Base-by-base conservation (phyloP, 768 basidiomycete genomes). In the Mrakia blollopis region DNA sequence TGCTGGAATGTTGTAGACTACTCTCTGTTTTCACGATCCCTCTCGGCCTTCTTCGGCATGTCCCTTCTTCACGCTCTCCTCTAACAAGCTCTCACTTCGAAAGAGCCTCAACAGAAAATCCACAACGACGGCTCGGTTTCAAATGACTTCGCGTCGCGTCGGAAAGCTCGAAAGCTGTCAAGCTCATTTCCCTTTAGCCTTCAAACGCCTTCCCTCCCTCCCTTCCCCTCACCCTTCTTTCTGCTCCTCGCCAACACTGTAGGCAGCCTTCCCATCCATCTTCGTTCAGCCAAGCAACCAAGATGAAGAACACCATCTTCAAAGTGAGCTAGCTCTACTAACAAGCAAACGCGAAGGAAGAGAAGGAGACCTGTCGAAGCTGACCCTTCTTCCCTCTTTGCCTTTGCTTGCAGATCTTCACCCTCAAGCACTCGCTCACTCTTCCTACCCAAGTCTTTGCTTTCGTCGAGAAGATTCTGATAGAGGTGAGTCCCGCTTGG, bases 361-460 rank as follows among this genome's bases (percentile, higher is more conserved):
- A 1, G 47, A 14, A 13, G 2, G 47, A 65, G 13, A 50, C 8
- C n/a, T 5, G 3, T 73, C 54, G 8, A 35, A 25, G n/a, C 23
- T 14, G 32, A 57, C 52, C 75, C n/a, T n/a, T 57, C 47, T 7
- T 63, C 6, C 30, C 1, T 28, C 28, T 21, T 32, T 52, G 30
- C 14, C 35, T 69, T 32, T 21, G 14, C 47, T 50, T 18, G 13
- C 37, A 78, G 77, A 68, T 78, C 54, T 78, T 92, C 62, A 93
- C 93, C 82, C 87, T 92, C 71, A 94, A 94, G 84, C 93, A 92
- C 82, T 92, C 91, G 80, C 91, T 93, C 81, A 91, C 93, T 14
- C 86, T 94, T 9, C 91, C 92, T 0, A 90, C 93, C 8, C 91
- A 93, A 74, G 89, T 89, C 13, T 84, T 92, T 32, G 87, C 88